phyloP scores from a whole-genome alignment of 352 stramenopile genomes.

The Phytophthora lateralis region DNA sequence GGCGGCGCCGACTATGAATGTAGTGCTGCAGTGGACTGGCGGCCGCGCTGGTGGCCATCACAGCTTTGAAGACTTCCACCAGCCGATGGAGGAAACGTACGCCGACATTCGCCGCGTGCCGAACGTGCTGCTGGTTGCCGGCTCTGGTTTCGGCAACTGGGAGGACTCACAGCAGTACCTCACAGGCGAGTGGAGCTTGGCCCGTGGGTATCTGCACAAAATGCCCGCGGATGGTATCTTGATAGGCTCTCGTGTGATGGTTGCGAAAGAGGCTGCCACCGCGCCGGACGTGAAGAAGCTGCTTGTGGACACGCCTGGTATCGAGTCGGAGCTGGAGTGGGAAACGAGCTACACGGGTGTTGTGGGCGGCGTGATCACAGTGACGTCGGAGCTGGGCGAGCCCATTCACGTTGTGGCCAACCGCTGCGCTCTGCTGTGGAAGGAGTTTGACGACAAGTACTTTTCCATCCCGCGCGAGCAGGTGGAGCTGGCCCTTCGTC shows the following conservation, averaged over 20 bases:
- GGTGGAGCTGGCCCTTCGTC: slow-evolving; percentile 61
- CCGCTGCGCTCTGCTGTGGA: slow-evolving; percentile 77
- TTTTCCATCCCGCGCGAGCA: slow-evolving; percentile 80
- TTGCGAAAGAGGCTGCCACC: slow-evolving; percentile 86
- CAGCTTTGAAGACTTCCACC: slow-evolving; percentile 90
- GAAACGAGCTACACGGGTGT: slow-evolving; percentile 75
- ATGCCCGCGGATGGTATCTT: slow-evolving; percentile 88
- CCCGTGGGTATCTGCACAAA: slow-evolving; percentile 50
- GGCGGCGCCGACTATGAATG: slow-evolving; percentile 60
- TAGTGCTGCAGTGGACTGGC: slow-evolving; percentile 91
- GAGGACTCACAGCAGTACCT: slow-evolving; percentile 81
- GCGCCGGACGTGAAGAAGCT: slow-evolving; percentile 84
- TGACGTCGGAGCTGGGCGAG: slow-evolving; percentile 85
- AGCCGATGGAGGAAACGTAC: slow-evolving; percentile 75
- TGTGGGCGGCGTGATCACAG: slow-evolving; percentile 78
- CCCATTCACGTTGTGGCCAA: slow-evolving; percentile 88
- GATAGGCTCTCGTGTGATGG: slow-evolving; percentile 84
- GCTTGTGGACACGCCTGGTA: slow-evolving; percentile 78
- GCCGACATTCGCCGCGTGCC: slow-evolving; percentile 71
- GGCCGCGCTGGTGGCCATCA: slow-evolving; percentile 87
- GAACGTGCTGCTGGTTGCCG: slow-evolving; percentile 87
- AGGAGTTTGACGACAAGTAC: slow-evolving; percentile 88
- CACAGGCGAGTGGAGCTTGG: slow-evolving; percentile 83
- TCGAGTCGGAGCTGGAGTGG: slow-evolving; percentile 76
- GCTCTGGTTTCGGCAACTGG: slow-evolving; percentile 89